These are phyloP conservation scores for Citrus glauca DNA, from an alignment of 345 rosid genomes.

Conservation along the genomic window DNA sequence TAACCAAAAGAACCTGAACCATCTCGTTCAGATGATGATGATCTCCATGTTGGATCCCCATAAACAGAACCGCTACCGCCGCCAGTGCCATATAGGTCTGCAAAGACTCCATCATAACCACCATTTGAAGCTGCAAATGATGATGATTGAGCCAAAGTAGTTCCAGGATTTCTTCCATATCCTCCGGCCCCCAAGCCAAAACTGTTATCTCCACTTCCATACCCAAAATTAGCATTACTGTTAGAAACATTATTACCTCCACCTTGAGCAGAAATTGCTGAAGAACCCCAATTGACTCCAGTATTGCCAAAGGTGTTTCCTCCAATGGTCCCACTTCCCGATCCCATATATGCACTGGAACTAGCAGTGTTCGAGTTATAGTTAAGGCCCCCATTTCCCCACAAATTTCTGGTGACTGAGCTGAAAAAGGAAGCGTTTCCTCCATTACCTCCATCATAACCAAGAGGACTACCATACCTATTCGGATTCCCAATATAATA, in stretches of 20 bases:
- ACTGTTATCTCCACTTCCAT: conserved; percentile 52
- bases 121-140: conserved; percentile 49
- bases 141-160: conserved; percentile 36
- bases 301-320: conserved; percentile 45
- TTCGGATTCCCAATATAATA: conserved; percentile 58
- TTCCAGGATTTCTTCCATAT: conserved; percentile 49
- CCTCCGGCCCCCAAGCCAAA: conserved; percentile 46
- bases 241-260: conserved; percentile 45
- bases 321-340: conserved; percentile 47
- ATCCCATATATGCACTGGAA: conserved; percentile 44
- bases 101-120: conserved; percentile 49
- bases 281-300: conserved; percentile 50
- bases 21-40: conserved; percentile 47
- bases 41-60: conserved; percentile 58
- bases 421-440: conserved; percentile 72
- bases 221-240: conserved; percentile 41
- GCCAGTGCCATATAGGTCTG: conserved; percentile 41
- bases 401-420: conserved; percentile 55
- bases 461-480: conserved; percentile 47
- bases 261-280: conserved; percentile 48
- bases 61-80: conserved; percentile 39
- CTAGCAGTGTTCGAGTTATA: conserved; percentile 36
- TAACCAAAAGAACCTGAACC: conserved; percentile 50
- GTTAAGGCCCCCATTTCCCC: conserved; percentile 65
- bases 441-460: conserved; percentile 63